A percentile compares a stretch with the other conserved stretches of the same genome.
These are phyloP conservation scores for Phytophthora kernoviae DNA, from an alignment of 352 stramenopile species.

Conservation along the genomic window DNA sequence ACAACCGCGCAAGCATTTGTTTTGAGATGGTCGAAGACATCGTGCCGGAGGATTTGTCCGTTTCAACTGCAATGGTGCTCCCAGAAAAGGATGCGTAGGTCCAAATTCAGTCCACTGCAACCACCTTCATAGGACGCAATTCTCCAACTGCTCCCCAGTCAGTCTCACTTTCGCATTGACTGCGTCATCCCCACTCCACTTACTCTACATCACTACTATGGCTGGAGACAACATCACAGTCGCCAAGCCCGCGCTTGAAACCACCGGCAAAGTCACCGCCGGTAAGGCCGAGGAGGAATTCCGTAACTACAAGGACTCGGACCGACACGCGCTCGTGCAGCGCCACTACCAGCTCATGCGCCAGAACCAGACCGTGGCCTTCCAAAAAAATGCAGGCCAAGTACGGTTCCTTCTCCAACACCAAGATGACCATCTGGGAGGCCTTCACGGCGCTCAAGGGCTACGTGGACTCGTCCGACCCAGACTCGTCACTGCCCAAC, in stretches of 20 bases:
- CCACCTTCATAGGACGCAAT: background rate
- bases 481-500: slow-evolving; percentile 91
- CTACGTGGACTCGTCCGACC: slow-evolving; percentile 94
- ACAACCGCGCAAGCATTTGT: too few species aligned
- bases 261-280: slow-evolving; percentile 37
- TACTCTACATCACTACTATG: slow-evolving; percentile 10
- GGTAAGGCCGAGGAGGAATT: slow-evolving; percentile 79
- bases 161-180: slow-evolving; percentile 5
- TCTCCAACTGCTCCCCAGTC: background rate
- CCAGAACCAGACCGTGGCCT: slow-evolving; percentile 70
- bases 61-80: slow-evolving; percentile 1
- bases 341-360: slow-evolving; percentile 85
- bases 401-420: slow-evolving; percentile 74
- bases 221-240: slow-evolving; percentile 11
- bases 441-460: slow-evolving; percentile 88
- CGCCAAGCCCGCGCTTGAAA: slow-evolving; percentile 29
- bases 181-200: background rate
- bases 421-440: slow-evolving; percentile 92
- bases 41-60: slow-evolving; percentile 7
- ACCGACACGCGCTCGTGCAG: slow-evolving; percentile 66
- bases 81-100: background rate
- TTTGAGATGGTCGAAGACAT: too few species aligned
- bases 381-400: slow-evolving; percentile 77
- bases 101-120: slow-evolving; percentile 15
- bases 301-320: slow-evolving; percentile 79